Base-by-base conservation (phyloP, 768 basidiomycete species). In the Macrolepiota fuliginosa region DNA sequence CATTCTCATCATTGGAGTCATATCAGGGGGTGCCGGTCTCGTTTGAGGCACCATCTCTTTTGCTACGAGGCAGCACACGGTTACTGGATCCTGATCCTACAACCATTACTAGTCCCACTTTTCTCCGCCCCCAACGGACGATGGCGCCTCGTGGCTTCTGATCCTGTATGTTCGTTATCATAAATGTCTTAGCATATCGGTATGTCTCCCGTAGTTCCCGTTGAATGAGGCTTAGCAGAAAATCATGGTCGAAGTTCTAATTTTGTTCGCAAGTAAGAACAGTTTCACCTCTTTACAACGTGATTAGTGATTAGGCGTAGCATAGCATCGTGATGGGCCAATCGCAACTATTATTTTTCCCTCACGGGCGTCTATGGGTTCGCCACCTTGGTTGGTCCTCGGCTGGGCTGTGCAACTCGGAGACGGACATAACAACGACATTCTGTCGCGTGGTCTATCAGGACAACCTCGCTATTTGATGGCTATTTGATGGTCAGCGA, bases 101-200 rank as follows among this genome's bases (percentile, higher is more conserved):
- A 32, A 7, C 19, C n/a, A n/a, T 22, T 45, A 19, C n/a, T n/a
- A 17, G 4, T 10, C 35, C 49, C 24, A n/a, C n/a, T 11, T 13
- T 19, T 19, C n/a, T 39, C 58, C 59, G 59, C 39, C 4, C n/a
- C 1, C 19, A 35, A 46, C 59, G 59, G 59, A 59, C 15, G 58
- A 40, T n/a, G 40, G 37, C 12, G 12, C 50, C 51, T 52, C 58
- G 37, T n/a, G 39, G 39, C 27, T 17, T 40, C 39, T n/a, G 35
- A 51, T 25, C n/a, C 49, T 27, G 49, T 50, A 29, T 58, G n/a
- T 47, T 36, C 29, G 24, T 35, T 59, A 45, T 24, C 27, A 54
- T 36, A n/a, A n/a, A n/a, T n/a, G n/a, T n/a, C n/a, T n/a, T 25
- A 36, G 51, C 29, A 11, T 36, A 29, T 17, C 40, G 19, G 17